Conservation (phyloP, 148 eudicot genomes). For the Limonium bicolor region DNA sequence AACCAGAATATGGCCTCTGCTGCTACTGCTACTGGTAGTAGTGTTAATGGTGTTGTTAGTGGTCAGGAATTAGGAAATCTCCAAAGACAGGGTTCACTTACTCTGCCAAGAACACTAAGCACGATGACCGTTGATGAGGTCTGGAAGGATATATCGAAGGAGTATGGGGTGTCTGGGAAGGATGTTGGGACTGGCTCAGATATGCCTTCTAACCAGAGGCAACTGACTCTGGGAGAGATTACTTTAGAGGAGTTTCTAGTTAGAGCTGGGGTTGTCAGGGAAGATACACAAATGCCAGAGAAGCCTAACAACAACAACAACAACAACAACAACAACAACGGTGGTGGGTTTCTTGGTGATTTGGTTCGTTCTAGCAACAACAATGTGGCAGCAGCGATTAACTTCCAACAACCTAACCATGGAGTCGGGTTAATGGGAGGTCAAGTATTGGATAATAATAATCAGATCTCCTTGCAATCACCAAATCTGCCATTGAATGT, state of each 20-base stretch:
- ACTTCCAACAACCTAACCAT: constrained; percentile 31
- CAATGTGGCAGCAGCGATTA: constrained; percentile 31
- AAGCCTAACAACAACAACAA: constrained; percentile 22
- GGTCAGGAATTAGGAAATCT: constrained; percentile 24
- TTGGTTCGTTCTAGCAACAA: constrained; percentile 14
- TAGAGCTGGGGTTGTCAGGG: constrained; percentile 81
- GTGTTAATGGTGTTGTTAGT: background rate
- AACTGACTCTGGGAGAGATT: constrained; percentile 68
- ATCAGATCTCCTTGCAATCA: constrained; percentile 25
- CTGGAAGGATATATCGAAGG: constrained; percentile 61
- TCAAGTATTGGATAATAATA: constrained; percentile 14
- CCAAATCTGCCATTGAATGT: constrained; percentile 48
- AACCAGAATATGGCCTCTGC: constrained; percentile 30
- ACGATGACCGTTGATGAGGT: constrained; percentile 78
- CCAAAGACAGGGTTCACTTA: constrained; percentile 65
- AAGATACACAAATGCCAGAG: constrained; percentile 28
- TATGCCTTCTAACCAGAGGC: constrained; percentile 31
- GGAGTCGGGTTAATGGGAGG: background rate
- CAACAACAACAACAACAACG: too few relatives aligned
- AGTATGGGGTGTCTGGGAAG: constrained; percentile 17
- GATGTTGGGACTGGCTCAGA: constrained; percentile 15
- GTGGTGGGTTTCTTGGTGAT: constrained; percentile 33
- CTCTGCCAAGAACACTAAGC: constrained; percentile 72
- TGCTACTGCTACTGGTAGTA: background rate
- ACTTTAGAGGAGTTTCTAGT: constrained; percentile 83